Base-by-base conservation (phyloP, 2,329 filamentous ascomycete species). In the Colletotrichum plurivorum region DNA sequence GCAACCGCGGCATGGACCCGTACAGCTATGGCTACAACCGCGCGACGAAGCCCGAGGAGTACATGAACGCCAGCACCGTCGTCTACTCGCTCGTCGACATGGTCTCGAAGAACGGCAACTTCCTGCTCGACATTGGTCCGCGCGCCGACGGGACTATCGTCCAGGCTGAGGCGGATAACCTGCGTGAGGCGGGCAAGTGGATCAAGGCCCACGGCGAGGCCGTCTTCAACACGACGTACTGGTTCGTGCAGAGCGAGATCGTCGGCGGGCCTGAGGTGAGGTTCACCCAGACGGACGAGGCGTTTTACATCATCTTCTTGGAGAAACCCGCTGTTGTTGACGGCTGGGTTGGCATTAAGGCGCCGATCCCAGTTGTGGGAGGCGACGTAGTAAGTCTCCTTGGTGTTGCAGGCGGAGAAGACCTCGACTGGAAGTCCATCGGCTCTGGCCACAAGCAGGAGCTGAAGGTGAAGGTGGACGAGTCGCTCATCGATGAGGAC, bases 1-100 rank as follows among this genome's bases (percentile, higher is more conserved):
- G 79, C 48, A 90, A 85, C 76, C 81, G 82, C 49, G 88, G 88
- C 45, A 87, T 90, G 85, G 88, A 90, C 72, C 88, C 88, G 0
- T 89, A 82, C 73, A 84, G 80, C 70, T 90, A 90, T 72, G 88
- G 88, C 3, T 90, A 86, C 77, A 90, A 90, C 73, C 79, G 84
- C 7, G 87, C 86, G 1, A 90, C 87, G 0, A 80, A 84, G 0
- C 73, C 77, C 2, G 74, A 72, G 1, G 79, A 78, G 10, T 89
- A 89, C 74, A 85, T 90, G 82, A 88, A 84, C 49, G 84, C 87
- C 0, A 78, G 75, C 8, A 80, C 76, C 0, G 79, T 90, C 25
- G 79, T 89, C 0, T 77, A 78, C 15, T 80, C 78, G 4, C 81
- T 88, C 0, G 80, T 88, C 3, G 86, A 88, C 67, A 87, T 88